A percentile compares a stretch with the other conserved stretches of the same genome.
phyloP scores from a whole-genome alignment of 164 flowering plant genomes.

The Tetracentron sinense region DNA sequence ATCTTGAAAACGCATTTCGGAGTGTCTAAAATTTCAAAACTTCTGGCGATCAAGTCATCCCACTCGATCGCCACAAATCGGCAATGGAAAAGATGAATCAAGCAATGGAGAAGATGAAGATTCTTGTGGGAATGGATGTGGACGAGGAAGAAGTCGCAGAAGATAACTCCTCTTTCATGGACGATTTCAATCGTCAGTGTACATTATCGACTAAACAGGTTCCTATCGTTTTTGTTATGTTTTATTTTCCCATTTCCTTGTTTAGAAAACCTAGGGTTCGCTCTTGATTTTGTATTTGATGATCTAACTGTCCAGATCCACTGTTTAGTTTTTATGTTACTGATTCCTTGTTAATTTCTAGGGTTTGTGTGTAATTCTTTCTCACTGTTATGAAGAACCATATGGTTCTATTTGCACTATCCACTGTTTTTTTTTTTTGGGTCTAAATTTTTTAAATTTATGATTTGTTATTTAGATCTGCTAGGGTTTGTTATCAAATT shows the following conservation, averaged over 20 bases:
- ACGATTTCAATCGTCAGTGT: slow-evolving; percentile 84
- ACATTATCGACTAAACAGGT: slow-evolving; percentile 86
- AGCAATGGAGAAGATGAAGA: slow-evolving; percentile 78
- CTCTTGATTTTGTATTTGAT: no score
- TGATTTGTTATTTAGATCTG: not conserved
- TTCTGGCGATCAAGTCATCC: no score
- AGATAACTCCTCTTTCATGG: slow-evolving; percentile 46
- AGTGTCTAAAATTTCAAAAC: no score
- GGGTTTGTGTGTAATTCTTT: not conserved
- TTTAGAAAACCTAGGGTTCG: no score
- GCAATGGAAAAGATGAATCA: slow-evolving; percentile 75
- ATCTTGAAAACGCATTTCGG: no score
- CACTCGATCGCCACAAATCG: no score
- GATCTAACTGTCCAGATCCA: no score
- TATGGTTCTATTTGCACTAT: no score
- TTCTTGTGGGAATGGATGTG: slow-evolving; percentile 81
- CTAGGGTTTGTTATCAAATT: no score
- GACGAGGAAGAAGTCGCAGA: slow-evolving; percentile 46
- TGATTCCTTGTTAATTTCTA: not conserved
- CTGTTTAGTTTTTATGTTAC: not conserved
- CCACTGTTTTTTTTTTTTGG: not conserved
- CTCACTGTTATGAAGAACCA: no score
- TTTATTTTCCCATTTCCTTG: not conserved
- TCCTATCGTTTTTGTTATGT: not conserved
- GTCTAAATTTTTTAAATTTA: no score